Evolutionary conservation across 306 rosid species (phyloP).

Genomic region (Carpinus viminea): DNA sequence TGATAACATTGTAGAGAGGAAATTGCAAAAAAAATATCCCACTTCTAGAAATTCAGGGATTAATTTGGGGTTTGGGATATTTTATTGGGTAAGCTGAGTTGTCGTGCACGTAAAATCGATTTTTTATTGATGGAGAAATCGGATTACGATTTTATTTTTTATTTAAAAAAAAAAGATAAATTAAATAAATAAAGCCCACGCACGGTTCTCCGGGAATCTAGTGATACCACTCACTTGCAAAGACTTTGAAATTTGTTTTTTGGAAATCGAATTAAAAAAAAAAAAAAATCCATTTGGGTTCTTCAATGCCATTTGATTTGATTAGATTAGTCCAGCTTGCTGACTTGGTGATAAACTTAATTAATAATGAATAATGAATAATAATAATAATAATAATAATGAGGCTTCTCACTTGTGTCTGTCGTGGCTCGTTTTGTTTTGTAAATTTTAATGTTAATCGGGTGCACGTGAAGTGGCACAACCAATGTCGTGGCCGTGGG

Average conservation of each 20-base stretch:
- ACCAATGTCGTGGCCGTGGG: too few relatives aligned
- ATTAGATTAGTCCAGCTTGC: too few relatives aligned
- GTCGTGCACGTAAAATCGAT: slow-evolving; percentile 53
- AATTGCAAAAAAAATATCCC: too few relatives aligned
- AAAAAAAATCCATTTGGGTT: neutral
- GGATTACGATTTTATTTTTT: slow-evolving; percentile 34
- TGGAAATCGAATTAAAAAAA: neutral
- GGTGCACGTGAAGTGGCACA: too few relatives aligned
- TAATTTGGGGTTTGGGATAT: slow-evolving; percentile 8
- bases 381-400: too few relatives aligned
- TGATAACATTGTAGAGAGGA: too few relatives aligned
- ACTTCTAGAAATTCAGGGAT: slow-evolving; percentile 23
- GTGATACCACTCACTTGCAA: neutral
- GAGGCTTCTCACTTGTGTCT: too few relatives aligned
- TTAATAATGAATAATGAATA: too few relatives aligned
- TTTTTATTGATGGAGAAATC: slow-evolving; percentile 42
- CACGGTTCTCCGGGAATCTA: slow-evolving; percentile 88
- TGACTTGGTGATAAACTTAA: too few relatives aligned
- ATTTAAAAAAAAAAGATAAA: too few relatives aligned
- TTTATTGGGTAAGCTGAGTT: slow-evolving; percentile 42
- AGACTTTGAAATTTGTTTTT: neutral
- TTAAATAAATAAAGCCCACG: slow-evolving; percentile 47
- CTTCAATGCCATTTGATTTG: neutral
- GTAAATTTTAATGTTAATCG: too few relatives aligned
- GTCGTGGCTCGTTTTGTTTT: too few relatives aligned